These are phyloP conservation scores for Pseudocercospora fijiensis DNA, from an alignment of 2,329 filamentous ascomycete species.

Conservation along the genomic window DNA sequence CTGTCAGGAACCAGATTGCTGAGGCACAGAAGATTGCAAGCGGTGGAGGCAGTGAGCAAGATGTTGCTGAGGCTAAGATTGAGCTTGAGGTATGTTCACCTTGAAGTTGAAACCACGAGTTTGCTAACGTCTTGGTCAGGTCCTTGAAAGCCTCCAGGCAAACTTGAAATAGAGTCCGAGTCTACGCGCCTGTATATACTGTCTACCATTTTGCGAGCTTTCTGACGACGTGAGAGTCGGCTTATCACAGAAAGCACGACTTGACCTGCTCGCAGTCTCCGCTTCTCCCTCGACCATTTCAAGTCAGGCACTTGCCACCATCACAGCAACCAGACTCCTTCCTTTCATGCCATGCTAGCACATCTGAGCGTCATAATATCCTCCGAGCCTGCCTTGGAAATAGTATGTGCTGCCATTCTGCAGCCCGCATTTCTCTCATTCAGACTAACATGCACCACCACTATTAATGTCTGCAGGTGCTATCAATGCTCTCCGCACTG, in stretches of 20 bases:
- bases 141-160: conserved; percentile 79
- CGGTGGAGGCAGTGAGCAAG: conserved; percentile 90
- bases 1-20: conserved; percentile 82
- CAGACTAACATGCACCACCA: neutral
- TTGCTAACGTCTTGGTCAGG: conserved; percentile 49
- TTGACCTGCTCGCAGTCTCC: neutral
- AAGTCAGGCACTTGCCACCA: neutral
- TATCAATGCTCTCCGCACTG: conserved; percentile 1
- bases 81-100: conserved; percentile 75
- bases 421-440: neutral
- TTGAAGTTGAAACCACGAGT: neutral
- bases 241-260: neutral
- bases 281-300: neutral
- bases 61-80: conserved; percentile 98
- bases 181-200: conserved; percentile 29
- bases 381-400: neutral
- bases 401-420: neutral
- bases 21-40: conserved; percentile 94
- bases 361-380: neutral
- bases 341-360: neutral
- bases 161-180: conserved; percentile 67
- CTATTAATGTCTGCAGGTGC: neutral
- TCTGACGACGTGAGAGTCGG: neutral
- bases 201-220: conserved; percentile 27
- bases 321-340: neutral